These are phyloP conservation scores for Tetrahymena thermophila DNA, from an alignment of 73 alveolate species.

Conservation along the genomic window DNA sequence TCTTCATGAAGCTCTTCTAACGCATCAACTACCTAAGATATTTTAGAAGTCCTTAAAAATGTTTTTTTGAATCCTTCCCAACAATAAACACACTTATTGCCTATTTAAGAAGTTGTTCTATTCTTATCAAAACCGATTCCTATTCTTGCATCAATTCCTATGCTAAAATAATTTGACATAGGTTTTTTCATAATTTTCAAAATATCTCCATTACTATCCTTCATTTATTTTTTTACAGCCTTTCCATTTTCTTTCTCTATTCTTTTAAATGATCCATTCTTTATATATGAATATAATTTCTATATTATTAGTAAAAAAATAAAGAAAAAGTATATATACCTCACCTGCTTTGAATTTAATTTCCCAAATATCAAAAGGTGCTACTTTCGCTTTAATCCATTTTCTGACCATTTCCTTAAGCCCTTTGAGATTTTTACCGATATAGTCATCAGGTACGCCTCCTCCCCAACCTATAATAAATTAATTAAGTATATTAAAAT, in stretches of 20 bases:
- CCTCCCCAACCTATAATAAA: slow-evolving; percentile 29
- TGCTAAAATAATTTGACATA: slow-evolving; percentile 80
- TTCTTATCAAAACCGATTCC: slow-evolving; percentile 81
- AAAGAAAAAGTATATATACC: background rate
- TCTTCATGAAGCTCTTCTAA: slow-evolving; percentile 32
- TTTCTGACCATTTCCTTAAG: slow-evolving; percentile 8
- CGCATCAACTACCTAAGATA: slow-evolving; percentile 23
- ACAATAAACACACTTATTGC: slow-evolving; percentile 77
- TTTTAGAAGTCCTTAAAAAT: slow-evolving; percentile 18
- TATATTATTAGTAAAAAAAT: background rate
- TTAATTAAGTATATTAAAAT: background rate
- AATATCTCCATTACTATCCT: slow-evolving; percentile 16
- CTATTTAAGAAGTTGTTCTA: slow-evolving; percentile 59
- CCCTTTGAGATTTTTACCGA: slow-evolving; percentile 24
- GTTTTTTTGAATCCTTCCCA: slow-evolving; percentile 88
- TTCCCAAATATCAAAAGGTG: slow-evolving; percentile 79
- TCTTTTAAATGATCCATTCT: slow-evolving; percentile 56
- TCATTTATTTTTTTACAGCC: background rate
- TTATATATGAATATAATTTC: background rate
- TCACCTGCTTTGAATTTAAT: slow-evolving; percentile 49
- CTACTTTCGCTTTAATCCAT: slow-evolving; percentile 50
- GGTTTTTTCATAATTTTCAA: slow-evolving; percentile 42
- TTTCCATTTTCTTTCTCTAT: slow-evolving; percentile 16
- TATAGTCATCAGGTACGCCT: slow-evolving; percentile 5
- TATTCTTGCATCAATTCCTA: slow-evolving; percentile 93